These are phyloP conservation scores for Histomonas meleagridis DNA, from an alignment of 208 protist genomes.

Conservation along the genomic window DNA sequence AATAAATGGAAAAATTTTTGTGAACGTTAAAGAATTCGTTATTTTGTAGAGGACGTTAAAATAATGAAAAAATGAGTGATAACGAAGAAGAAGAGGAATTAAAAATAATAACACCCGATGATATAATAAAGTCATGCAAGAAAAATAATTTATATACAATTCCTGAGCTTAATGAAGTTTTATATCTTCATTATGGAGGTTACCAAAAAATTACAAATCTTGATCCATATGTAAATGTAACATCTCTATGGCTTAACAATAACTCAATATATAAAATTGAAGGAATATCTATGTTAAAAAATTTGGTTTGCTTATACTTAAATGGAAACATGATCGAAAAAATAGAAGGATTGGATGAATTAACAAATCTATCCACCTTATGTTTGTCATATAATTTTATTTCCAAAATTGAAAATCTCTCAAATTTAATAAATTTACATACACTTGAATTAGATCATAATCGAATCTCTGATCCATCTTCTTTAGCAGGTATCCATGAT, in stretches of 20 bases:
- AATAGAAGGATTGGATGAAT: not conserved
- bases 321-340: not conserved
- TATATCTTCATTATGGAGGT: not conserved
- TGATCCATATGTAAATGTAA: not conserved
- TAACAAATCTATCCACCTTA: not conserved
- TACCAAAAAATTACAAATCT: not conserved
- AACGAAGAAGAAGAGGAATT: too few species aligned
- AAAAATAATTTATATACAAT: not conserved
- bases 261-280: not conserved
- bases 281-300: not conserved
- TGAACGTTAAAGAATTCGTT: not conserved
- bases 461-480: not conserved
- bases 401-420: not conserved
- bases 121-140: not conserved
- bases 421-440: not conserved
- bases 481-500: not conserved
- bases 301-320: not conserved
- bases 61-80: too few species aligned
- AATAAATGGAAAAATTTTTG: not conserved
- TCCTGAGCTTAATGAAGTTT: not conserved
- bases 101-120: not conserved
- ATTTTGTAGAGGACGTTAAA: not conserved
- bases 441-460: conserved; percentile 34
- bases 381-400: not conserved
- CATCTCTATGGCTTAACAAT: conserved; percentile 16